phyloP scores from a whole-genome alignment of 2,329 filamentous ascomycete genomes.

The Colletotrichum filicis region DNA sequence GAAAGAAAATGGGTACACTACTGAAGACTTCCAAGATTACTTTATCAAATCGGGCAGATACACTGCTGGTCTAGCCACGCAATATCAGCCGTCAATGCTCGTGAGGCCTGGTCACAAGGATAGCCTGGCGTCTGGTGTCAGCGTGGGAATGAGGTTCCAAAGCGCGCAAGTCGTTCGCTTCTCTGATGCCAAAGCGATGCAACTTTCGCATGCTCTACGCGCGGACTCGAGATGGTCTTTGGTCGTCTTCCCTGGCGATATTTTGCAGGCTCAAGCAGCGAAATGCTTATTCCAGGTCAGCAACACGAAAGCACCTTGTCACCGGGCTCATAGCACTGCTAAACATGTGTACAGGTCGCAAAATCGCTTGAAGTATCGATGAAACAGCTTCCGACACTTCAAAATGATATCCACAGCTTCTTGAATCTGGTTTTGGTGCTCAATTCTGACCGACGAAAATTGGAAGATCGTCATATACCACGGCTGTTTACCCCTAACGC shows the following conservation, averaged over 20 bases:
- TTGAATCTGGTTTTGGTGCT: neutral
- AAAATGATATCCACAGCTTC: neutral
- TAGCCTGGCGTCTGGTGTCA: slow-evolving; percentile 52
- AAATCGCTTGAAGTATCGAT: neutral
- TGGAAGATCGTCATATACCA: slow-evolving; percentile 19
- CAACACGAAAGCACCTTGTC: neutral
- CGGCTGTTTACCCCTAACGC: neutral
- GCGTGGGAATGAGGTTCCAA: slow-evolving; percentile 66
- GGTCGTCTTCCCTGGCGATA: slow-evolving; percentile 9
- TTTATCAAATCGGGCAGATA: slow-evolving; percentile 68
- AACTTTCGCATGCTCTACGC: slow-evolving; percentile 60
- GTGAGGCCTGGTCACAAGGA: slow-evolving; percentile 48
- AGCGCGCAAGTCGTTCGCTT: slow-evolving; percentile 69
- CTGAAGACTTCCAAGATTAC: slow-evolving; percentile 63
- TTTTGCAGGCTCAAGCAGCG: neutral
- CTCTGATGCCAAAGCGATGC: slow-evolving; percentile 68
- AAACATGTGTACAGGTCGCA: neutral
- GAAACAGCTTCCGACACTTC: neutral
- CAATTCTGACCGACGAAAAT: neutral
- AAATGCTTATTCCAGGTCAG: neutral
- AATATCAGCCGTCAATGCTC: slow-evolving; percentile 63
- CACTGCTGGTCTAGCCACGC: slow-evolving; percentile 68
- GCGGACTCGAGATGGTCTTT: slow-evolving; percentile 58
- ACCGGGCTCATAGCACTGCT: neutral
- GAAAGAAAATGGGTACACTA: slow-evolving; percentile 50